Evolutionary conservation across 225 moss, liverwort and hornwort species (phyloP), one percentile per base, ranked within the genome.

Genomic region (Physcomitrellopsis africana): DNA sequence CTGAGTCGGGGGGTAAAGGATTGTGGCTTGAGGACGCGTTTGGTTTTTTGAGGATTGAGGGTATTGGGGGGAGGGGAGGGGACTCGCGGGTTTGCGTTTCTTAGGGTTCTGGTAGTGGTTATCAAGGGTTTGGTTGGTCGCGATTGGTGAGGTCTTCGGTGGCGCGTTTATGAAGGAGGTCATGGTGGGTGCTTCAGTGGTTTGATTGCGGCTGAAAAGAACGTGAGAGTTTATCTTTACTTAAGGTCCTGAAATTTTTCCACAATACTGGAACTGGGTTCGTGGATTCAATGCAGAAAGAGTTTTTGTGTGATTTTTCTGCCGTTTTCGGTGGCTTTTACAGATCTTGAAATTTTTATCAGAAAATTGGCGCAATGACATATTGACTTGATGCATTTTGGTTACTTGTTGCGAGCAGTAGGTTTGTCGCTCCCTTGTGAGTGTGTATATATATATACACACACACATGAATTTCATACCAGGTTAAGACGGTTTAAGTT

Each of bases 211-310:
- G 0, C 48, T 46, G 8, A 51, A 45, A 42, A 67, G 18, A 23
- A 72, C 54, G 74, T 32, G 61, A 53, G 67, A 42, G 3, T 16
- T 72, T 13, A 1, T 72, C 3, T 18, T 0, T 65, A 37, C 7
- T n/a, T 12, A 56, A 82, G 78, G 82, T 78, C 2, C 60, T 13
- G 14, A n/a, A 46, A 6, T 59, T 74, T 51, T 59, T 58, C 60
- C 60, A n/a, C 45, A 45, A 53, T 43, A 13, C 15, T 19, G 47
- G 56, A 67, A 22, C 18, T 46, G 27, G 43, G 71, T 15, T 8
- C 10, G 52, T 4, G 47, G 59, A 13, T 20, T 54, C 10, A 1
- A 16, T 19, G 22, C 22, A 73, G 3, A 8, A 56, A 43, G 55
- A 41, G 48, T 26, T 63, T 42, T 3, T 19, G 1, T 18, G 49